Conservation (phyloP, 441 rosid genomes). For the Macaranga tanarius region DNA sequence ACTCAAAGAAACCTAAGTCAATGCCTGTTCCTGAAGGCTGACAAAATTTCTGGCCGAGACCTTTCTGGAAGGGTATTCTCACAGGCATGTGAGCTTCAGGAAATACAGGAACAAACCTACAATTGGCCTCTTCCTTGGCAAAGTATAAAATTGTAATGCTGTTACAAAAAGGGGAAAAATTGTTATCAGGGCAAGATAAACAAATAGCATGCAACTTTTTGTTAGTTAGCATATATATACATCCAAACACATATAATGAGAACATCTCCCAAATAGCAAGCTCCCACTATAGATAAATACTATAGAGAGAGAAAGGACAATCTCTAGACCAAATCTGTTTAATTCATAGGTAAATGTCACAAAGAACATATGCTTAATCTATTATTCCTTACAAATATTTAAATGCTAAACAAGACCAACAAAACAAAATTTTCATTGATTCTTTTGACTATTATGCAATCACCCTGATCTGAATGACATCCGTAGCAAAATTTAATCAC, state of each 20-base stretch:
- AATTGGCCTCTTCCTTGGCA: conserved; percentile 74
- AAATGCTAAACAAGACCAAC: not conserved
- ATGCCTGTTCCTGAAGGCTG: conserved; percentile 88
- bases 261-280: not conserved
- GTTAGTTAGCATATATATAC: not conserved
- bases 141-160: conserved; percentile 84
- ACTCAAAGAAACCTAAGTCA: conserved; percentile 78
- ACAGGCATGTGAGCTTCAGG: conserved; percentile 65
- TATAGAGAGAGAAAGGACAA: not conserved
- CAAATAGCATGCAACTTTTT: not conserved
- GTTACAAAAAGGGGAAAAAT: conserved; percentile 21
- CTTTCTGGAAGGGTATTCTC: conserved; percentile 68
- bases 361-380: not conserved
- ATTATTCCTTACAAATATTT: not conserved
- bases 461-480: not conserved
- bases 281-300: not conserved
- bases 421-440: not conserved
- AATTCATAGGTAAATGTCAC: not conserved
- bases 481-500: not conserved
- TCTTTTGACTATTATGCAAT: not conserved
- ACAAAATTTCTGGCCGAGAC: conserved; percentile 63
- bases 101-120: conserved; percentile 65
- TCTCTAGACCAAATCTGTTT: not conserved
- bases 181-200: conserved; percentile 1
- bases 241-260: not conserved